Percentiles rank a stretch among this genome's conserved stretches.
These are phyloP conservation scores for Pseudocercospora fuligena DNA, from an alignment of 2,329 filamentous ascomycete species.

Conservation along the genomic window DNA sequence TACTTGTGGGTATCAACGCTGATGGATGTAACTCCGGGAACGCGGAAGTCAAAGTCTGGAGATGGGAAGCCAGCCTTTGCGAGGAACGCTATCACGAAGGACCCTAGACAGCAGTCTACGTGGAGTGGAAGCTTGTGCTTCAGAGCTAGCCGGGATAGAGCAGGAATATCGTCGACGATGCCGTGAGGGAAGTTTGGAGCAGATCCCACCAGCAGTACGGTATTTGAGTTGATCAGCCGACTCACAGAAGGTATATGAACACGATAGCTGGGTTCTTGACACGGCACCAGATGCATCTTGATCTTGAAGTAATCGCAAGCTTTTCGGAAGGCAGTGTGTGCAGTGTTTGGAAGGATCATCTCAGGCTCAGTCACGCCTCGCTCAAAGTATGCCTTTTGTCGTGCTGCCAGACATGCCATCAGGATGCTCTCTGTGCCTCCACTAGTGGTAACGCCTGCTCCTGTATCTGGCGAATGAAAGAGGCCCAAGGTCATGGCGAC, in stretches of 20 bases:
- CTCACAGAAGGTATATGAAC: conserved; percentile 78
- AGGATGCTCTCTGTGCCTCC: conserved; percentile 96
- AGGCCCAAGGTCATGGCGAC: conserved; percentile 83
- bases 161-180: conserved; percentile 92
- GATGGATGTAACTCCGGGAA: conserved; percentile 93
- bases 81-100: conserved; percentile 91
- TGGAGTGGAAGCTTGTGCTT: conserved; percentile 84
- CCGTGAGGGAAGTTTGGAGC: conserved; percentile 98
- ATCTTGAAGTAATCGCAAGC: conserved; percentile 96
- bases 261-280: conserved; percentile 83
- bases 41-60: conserved; percentile 87
- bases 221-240: conserved; percentile 91
- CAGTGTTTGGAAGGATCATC: conserved; percentile 96
- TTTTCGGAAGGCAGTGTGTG: conserved; percentile 95
- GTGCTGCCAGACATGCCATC: conserved; percentile 88
- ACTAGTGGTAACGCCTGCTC: conserved; percentile 85
- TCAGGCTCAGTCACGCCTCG: conserved; percentile 89
- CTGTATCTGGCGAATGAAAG: conserved; percentile 86
- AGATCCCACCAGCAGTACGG: conserved; percentile 87
- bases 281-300: conserved; percentile 85
- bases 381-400: conserved; percentile 86
- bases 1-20: conserved; percentile 99
- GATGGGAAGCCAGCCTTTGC: conserved; percentile 91
- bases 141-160: conserved; percentile 80
- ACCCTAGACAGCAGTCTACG: conserved; percentile 96